Base-by-base conservation (phyloP, 495 filamentous ascomycete genomes). In the Barbatosphaeria neglecta region DNA sequence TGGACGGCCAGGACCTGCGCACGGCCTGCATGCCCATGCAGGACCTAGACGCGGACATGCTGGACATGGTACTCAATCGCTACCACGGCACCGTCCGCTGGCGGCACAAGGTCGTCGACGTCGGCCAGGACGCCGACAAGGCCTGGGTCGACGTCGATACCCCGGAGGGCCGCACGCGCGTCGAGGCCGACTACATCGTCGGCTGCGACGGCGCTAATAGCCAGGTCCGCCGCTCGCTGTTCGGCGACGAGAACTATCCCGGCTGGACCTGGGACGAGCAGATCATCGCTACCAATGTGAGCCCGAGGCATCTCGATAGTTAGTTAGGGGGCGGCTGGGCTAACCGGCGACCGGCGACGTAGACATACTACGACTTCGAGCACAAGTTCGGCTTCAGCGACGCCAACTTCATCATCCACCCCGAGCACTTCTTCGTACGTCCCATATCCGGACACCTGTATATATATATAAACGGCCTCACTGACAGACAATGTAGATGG, bases 241-340 rank as follows among this genome's bases (percentile, higher is more conserved):
- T 81, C 58, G 77, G 77, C 5, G 64, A 74, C n/a, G 63, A 73
- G n/a, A n/a, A n/a, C 28, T 81, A 72, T 51, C 75, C 75, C 0
- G 79, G 77, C 0, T 73, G 76, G 49, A 83, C 78, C 1, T 69
- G 75, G 65, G 63, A 78, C 31, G 61, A 60, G 40, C 76, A 78
- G 52, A 75, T 83, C 45, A 68, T 83, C 40, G 77, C 79, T 38
- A 80, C 79, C 5, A 83, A 83, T 62, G 76, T 80, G 53, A 40
- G 65, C n/a, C n/a, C n/a, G n/a, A n/a, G n/a, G n/a, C n/a, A n/a
- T n/a, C n/a, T n/a, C n/a, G n/a, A n/a, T n/a, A n/a, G n/a, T n/a
- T n/a, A n/a, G n/a, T n/a, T n/a, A n/a, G n/a, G n/a, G n/a, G n/a
- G n/a, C n/a, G n/a, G n/a, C n/a, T n/a, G n/a, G n/a, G 24, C 44